Conservation (phyloP, 305 asterid genomes). For the Plantago rigida region DNA sequence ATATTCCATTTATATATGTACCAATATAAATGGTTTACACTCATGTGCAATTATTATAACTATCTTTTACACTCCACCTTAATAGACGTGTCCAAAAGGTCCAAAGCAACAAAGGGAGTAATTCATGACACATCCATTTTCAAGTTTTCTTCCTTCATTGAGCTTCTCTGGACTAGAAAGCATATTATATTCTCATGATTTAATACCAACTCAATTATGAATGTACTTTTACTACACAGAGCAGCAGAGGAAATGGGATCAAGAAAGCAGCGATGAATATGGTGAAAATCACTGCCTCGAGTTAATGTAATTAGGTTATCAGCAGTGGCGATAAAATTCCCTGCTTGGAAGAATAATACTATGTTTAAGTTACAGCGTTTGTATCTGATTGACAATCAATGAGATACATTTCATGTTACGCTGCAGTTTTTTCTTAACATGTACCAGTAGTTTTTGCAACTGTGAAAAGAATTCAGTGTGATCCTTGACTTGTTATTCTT, state of each 20-base stretch:
- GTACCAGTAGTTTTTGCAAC: neutral
- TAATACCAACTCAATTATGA: neutral
- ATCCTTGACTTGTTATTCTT: no score
- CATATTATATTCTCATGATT: no score
- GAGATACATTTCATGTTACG: slow-evolving; percentile 25
- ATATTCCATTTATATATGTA: no score
- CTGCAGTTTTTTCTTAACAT: slow-evolving; percentile 7
- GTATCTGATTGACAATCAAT: slow-evolving; percentile 39
- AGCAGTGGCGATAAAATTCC: slow-evolving; percentile 8
- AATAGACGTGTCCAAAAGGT: no score
- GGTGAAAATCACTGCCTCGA: neutral
- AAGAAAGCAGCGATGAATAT: slow-evolving; percentile 23
- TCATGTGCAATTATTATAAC: no score
- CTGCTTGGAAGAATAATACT: slow-evolving; percentile 7
- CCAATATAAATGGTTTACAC: no score
- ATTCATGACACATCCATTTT: neutral
- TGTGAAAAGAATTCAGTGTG: no score
- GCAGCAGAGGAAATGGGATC: slow-evolving; percentile 29
- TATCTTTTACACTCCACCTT: no score
- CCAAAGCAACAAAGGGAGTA: no score
- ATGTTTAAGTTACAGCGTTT: neutral
- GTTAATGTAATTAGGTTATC: slow-evolving; percentile 13
- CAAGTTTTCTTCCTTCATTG: neutral
- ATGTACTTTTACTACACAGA: slow-evolving; percentile 28
- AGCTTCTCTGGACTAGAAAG: neutral